Base-by-base conservation (phyloP, 2,329 filamentous ascomycete genomes). In the Pseudogymnoascus sp. region DNA sequence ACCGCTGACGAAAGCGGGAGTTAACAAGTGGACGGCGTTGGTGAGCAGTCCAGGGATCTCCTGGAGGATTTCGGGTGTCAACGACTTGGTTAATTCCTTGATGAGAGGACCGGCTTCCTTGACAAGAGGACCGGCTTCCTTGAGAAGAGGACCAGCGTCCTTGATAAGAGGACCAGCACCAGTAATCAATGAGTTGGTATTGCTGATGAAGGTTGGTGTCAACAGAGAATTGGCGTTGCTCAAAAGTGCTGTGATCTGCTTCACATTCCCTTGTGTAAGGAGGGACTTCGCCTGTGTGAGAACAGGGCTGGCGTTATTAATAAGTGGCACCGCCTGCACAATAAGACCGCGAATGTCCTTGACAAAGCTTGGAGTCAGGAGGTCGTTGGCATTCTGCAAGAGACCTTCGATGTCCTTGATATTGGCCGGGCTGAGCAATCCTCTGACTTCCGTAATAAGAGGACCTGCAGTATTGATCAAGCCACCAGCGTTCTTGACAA, bases 1-100 rank as follows among this genome's bases (percentile, higher is more conserved):
- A 16, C 39, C 34, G 58, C 28, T 60, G 34, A 60, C 58, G 14
- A 60, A 60, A 25, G 58, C 7, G 54, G 41, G 63, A 0, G 73
- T 75, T 22, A 77, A 67, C 28, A 77, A 69, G 4, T 63, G 62
- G 4, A 70, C 73, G 14, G 74, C 75, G 22, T 76, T 76, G 25
- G 65, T 67, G 2, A 77, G 64, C 6, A 77, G 66, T 7, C 39
- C 66, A 6, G 73, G 68, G 28, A 77, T 69, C 38, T 70, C 71
- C 12, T 60, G 67, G 9, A 74, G 38, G 11, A 41, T 18, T 14
- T 12, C 2, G 18, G 38, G 38, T 6, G 38, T 41, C 18, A 41
- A 41, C 18, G 22, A 41, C 9, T 18, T 22, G 12, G 38, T 2
- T 18, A 41, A 41, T 2, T 25, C 22, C 22, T 25, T 25, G 22